Evolutionary conservation across 768 basidiomycete species (phyloP).

Genomic region (Aureoboletus auriporus): DNA sequence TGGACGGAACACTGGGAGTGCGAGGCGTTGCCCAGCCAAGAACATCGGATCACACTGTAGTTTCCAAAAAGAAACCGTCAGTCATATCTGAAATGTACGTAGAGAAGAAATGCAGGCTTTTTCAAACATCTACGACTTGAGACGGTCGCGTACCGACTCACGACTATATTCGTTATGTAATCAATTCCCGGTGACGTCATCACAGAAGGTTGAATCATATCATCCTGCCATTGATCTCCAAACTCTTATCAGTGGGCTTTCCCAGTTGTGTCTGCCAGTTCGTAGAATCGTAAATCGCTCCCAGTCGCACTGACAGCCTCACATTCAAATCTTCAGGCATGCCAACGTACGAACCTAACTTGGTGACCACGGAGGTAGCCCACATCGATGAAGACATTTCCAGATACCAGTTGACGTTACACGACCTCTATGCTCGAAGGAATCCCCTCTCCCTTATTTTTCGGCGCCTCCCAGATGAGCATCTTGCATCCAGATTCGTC

Average conservation of each 20-base stretch:
- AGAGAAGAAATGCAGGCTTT: slow-evolving; percentile 4
- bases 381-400: background rate
- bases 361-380: background rate
- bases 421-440: background rate
- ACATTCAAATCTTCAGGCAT: no score
- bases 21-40: slow-evolving; percentile 61
- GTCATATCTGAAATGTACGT: background rate
- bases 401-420: background rate
- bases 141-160: no score
- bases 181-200: no score
- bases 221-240: no score
- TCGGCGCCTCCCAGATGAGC: background rate
- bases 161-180: no score
- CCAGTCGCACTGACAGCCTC: no score
- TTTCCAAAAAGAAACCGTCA: slow-evolving; percentile 39
- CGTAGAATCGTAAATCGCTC: no score
- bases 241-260: no score
- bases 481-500: background rate
- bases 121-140: background rate
- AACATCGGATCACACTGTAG: slow-evolving; percentile 53
- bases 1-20: slow-evolving; percentile 52
- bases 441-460: background rate
- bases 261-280: no score
- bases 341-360: no score
- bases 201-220: no score